phyloP scores from a whole-genome alignment of 2,329 filamentous ascomycete genomes.

The Colletotrichum euphorbiae region DNA sequence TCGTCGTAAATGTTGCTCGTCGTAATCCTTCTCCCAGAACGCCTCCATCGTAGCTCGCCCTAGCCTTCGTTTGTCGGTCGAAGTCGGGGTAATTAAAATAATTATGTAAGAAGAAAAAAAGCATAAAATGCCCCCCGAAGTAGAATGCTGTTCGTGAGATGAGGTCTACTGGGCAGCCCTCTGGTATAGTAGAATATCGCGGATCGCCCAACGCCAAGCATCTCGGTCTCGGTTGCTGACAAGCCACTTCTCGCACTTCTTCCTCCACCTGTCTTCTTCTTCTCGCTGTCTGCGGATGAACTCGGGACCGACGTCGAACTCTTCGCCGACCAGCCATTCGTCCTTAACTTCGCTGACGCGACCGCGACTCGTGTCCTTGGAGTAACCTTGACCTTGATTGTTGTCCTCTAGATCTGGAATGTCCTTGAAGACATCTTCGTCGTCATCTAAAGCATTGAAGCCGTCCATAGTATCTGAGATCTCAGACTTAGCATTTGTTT shows the following conservation, averaged over 20 bases:
- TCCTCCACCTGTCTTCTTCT: constrained; percentile 91
- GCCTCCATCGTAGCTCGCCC: constrained; percentile 34
- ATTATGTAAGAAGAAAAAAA: constrained; percentile 22
- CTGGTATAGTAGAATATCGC: constrained; percentile 65
- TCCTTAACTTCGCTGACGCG: constrained; percentile 74
- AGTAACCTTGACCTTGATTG: constrained; percentile 59
- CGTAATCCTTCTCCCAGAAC: constrained; percentile 33
- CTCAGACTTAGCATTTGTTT: constrained; percentile 60
- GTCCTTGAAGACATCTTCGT: constrained; percentile 94
- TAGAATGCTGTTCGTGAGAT: constrained; percentile 25
- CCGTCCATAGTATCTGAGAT: constrained; percentile 70
- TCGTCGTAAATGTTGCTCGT: constrained; percentile 39
- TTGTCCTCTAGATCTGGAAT: constrained; percentile 91
- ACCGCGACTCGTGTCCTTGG: constrained; percentile 61
- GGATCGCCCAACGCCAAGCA: constrained; percentile 82
- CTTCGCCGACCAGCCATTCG: constrained; percentile 90
- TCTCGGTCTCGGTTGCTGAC: constrained; percentile 66
- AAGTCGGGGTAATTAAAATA: constrained; percentile 32
- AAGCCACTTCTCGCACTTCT: constrained; percentile 90
- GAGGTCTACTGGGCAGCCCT: constrained; percentile 39
- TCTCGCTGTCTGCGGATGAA: constrained; percentile 90
- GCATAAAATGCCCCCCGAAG: constrained; percentile 34
- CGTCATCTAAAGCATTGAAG: constrained; percentile 81
- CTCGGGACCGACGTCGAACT: constrained; percentile 96
- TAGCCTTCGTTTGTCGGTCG: constrained; percentile 8